Evolutionary conservation across 139 green algal genomes (phyloP), one percentile per base, ranked within the genome.

Genomic region (Micractinium sp.): DNA sequence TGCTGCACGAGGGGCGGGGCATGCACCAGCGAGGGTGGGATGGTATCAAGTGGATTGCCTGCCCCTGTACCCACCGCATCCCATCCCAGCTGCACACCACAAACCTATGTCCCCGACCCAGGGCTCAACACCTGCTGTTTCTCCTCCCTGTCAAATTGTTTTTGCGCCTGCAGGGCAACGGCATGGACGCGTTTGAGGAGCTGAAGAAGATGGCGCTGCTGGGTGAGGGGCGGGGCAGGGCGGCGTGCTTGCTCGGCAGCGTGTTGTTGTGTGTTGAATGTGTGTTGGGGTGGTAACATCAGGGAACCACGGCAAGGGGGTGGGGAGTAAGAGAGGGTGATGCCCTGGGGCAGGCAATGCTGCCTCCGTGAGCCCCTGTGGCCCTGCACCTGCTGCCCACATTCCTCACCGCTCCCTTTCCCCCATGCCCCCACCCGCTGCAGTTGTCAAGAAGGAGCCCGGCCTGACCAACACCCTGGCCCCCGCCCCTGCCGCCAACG

Each of bases 141-240:
- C 47, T 5, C 23, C 20, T 16, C 67, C 23, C 25, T 35, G 67
- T 75, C 33, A 79, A 41, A 41, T 18, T 75, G 31, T 29, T 75
- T 29, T 35, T n/a, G 38, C 15, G 23, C 81, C 14, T 38, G 78
- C 78, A 84, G 78, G 78, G 53, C 53, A 89, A 84, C 67, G 90
- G 89, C 33, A 87, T 85, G 31, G 95, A 98, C 90, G 96, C 97
- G 25, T 97, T 98, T 92, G 95, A 96, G 89, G 93, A 97, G 92
- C 94, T 99, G 23, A 97, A 98, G 93, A 38, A 81, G 38, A 87
- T 87, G 83, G 83, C 83, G 27, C 39, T 67, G 27, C 36, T 61
- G 31, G 61, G 83, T 87, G 66, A 25, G 82, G 25, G 35, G 25
- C 69, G 60, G 60, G 60, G 60, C 16, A 16, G 69, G 20, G 25